phyloP scores from a whole-genome alignment of 2,329 filamentous ascomycete genomes.

The Aspergillus hiratsukae region DNA sequence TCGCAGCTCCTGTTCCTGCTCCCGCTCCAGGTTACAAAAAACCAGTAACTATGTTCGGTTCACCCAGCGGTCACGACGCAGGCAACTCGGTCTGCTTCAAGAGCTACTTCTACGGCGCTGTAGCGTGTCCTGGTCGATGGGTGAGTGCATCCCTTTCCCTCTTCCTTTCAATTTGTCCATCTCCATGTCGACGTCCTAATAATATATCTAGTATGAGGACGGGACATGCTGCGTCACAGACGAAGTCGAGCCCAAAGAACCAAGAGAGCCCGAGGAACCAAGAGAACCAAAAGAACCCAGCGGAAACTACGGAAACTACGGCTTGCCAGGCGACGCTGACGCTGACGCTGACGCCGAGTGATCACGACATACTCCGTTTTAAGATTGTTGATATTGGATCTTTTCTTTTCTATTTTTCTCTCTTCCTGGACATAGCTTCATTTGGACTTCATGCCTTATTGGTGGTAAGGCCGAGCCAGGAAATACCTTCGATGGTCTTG shows the following conservation, averaged over 20 bases:
- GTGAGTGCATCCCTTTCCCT: neutral
- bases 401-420: too few species aligned
- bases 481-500: neutral
- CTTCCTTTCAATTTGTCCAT: neutral
- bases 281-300: too few species aligned
- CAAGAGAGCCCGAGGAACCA: too few species aligned
- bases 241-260: neutral
- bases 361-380: too few species aligned
- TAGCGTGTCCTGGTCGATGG: neutral
- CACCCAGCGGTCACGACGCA: neutral
- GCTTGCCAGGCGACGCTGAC: too few species aligned
- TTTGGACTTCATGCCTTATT: too few species aligned
- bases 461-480: too few species aligned
- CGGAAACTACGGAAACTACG: too few species aligned
- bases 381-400: too few species aligned
- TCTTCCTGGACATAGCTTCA: too few species aligned
- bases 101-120: neutral
- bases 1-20: neutral
- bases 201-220: neutral
- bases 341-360: too few species aligned
- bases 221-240: neutral
- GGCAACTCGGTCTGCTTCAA: neutral
- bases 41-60: neutral
- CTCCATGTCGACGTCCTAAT: neutral
- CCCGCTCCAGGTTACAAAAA: neutral